A percentile compares a stretch with the other conserved stretches of the same genome.
These are phyloP conservation scores for Danielia reshetovae DNA, from an alignment of 805 yeast species.

Conservation along the genomic window DNA sequence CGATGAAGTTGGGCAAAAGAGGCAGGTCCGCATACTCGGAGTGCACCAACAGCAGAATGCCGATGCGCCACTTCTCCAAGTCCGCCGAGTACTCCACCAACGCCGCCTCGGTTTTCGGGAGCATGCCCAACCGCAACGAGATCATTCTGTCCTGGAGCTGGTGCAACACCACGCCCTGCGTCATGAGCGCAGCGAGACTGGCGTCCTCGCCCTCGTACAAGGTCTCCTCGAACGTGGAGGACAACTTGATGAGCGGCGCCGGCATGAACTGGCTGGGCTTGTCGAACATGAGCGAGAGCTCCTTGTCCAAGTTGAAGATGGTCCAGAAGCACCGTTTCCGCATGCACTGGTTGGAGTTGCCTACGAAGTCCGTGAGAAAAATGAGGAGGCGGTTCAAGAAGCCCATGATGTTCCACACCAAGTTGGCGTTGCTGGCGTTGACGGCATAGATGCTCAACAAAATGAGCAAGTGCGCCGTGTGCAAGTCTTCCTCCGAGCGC, in stretches of 20 bases:
- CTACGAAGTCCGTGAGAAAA: slow-evolving; percentile 13
- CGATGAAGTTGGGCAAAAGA: slow-evolving; percentile 29
- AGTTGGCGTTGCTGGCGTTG: slow-evolving; percentile 23
- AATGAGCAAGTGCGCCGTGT: slow-evolving; percentile 27
- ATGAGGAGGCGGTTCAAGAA: slow-evolving; percentile 26
- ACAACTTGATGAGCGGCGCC: slow-evolving; percentile 16
- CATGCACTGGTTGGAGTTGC: slow-evolving; percentile 5
- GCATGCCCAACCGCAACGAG: slow-evolving; percentile 13
- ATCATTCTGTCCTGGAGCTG: slow-evolving; percentile 25
- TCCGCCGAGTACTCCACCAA: slow-evolving; percentile 23
- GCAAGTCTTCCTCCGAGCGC: slow-evolving; percentile 21
- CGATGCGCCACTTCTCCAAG: slow-evolving; percentile 37
- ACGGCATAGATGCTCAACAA: slow-evolving; percentile 31
- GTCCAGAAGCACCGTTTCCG: slow-evolving; percentile 32
- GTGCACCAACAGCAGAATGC: slow-evolving; percentile 25
- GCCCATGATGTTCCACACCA: slow-evolving; percentile 34
- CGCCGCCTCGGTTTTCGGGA: slow-evolving; percentile 3
- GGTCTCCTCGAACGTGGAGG: slow-evolving; percentile 13
- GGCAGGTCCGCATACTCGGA: slow-evolving; percentile 23
- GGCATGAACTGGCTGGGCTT: slow-evolving; percentile 35
- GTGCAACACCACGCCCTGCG: slow-evolving; percentile 22
- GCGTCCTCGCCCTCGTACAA: slow-evolving; percentile 22
- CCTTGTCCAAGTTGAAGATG: slow-evolving; percentile 36
- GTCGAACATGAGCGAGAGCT: slow-evolving; percentile 29
- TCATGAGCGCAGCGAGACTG: slow-evolving; percentile 15